Evolutionary conservation across 2,329 filamentous ascomycete genomes (phyloP).

Genomic region (Fusarium circinatum): DNA sequence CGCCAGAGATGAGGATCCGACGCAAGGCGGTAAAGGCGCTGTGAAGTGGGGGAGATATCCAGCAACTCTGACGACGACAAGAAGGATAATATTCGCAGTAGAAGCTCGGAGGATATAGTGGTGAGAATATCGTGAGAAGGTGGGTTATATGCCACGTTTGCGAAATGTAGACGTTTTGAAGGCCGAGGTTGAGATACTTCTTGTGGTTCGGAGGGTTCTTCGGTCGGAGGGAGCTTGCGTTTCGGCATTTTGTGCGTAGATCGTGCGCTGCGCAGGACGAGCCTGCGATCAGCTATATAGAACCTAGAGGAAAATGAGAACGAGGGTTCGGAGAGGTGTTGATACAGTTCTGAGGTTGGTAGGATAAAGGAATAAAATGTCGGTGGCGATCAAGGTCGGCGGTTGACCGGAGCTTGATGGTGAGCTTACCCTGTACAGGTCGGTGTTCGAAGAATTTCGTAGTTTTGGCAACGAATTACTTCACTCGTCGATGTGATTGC

Average conservation of each 20-base stretch:
- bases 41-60: conserved; percentile 72
- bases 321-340: background rate
- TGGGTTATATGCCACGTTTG: conserved; percentile 10
- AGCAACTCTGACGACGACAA: conserved; percentile 77
- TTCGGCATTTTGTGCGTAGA: conserved; percentile 38
- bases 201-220: conserved; percentile 7
- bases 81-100: conserved; percentile 83
- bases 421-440: conserved; percentile 38
- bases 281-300: conserved; percentile 11
- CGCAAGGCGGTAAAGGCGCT: conserved; percentile 76
- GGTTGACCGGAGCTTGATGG: conserved; percentile 9
- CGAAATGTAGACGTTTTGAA: conserved; percentile 39
- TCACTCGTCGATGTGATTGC: background rate
- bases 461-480: too few relatives aligned
- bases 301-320: background rate
- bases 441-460: too few relatives aligned
- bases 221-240: conserved; percentile 33
- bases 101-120: conserved; percentile 83
- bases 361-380: conserved; percentile 31
- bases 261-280: conserved; percentile 18
- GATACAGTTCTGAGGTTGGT: background rate
- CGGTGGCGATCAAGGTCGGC: conserved; percentile 36
- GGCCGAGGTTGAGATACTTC: conserved; percentile 13
- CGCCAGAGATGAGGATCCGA: conserved; percentile 93
- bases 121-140: conserved; percentile 70